These are phyloP conservation scores for Zymoseptoria ardabiliae DNA, from an alignment of 2,329 filamentous ascomycete species.

Conservation along the genomic window DNA sequence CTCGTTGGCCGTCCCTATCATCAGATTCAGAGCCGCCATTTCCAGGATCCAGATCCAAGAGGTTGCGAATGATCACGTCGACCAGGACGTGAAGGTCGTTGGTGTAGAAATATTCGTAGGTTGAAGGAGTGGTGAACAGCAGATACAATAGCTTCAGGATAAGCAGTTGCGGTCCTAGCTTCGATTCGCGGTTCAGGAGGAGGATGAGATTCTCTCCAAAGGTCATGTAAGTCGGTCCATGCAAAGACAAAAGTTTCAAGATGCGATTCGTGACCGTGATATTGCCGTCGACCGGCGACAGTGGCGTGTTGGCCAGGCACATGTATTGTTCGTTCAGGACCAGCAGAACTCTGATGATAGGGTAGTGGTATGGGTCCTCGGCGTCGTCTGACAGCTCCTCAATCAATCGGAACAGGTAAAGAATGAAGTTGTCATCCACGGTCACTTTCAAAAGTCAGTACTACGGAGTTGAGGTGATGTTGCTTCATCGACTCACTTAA, in stretches of 20 bases:
- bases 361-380: conserved; percentile 91
- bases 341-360: conserved; percentile 87
- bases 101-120: conserved; percentile 97
- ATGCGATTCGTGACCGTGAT: conserved; percentile 77
- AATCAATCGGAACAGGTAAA: conserved; percentile 77
- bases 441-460: conserved; percentile 34
- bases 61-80: conserved; percentile 91
- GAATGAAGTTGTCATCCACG: conserved; percentile 70
- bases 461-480: not conserved
- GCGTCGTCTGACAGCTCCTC: conserved; percentile 81
- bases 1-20: conserved; percentile 29
- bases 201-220: conserved; percentile 98
- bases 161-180: conserved; percentile 89
- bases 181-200: conserved; percentile 83
- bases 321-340: conserved; percentile 98
- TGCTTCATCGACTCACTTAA: conserved; percentile 46
- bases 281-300: conserved; percentile 36
- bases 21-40: conserved; percentile 32
- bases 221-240: conserved; percentile 77
- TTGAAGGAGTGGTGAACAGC: conserved; percentile 83
- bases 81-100: conserved; percentile 91
- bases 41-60: conserved; percentile 91
- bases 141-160: conserved; percentile 94
- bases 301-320: conserved; percentile 54
- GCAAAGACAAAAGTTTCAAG: conserved; percentile 77